Conservation (phyloP, 2,329 filamentous ascomycete species). For the Hypoxylon sp. region DNA sequence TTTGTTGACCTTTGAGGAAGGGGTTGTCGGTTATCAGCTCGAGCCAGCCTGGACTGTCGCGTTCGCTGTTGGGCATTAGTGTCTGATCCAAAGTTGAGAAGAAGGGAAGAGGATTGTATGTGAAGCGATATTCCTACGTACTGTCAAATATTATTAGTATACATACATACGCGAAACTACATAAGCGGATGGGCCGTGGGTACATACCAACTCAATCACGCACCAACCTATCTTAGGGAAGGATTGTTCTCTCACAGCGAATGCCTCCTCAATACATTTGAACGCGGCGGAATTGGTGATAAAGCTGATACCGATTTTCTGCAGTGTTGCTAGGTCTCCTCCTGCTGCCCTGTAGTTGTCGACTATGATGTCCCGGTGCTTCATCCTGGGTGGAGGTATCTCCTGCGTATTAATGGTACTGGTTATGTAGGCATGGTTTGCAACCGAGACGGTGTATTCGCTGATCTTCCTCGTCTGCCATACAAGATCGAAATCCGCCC, state of each 20-base stretch:
- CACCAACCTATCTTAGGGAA: not conserved
- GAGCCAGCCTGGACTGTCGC: slow-evolving; percentile 10
- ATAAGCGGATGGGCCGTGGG: too few species aligned
- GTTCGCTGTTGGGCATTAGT: slow-evolving; percentile 16
- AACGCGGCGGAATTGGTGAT: slow-evolving; percentile 8
- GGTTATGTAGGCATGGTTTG: slow-evolving; percentile 20
- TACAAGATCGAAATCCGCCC: not conserved
- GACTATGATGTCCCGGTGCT: slow-evolving; percentile 37
- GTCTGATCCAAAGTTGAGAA: not conserved
- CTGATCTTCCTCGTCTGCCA: not conserved
- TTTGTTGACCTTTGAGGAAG: slow-evolving; percentile 26
- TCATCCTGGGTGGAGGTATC: slow-evolving; percentile 17
- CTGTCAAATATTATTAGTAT: slow-evolving; percentile 21
- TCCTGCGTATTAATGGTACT: not conserved
- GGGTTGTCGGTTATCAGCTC: slow-evolving; percentile 19
- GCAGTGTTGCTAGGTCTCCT: slow-evolving; percentile 7
- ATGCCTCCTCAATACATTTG: slow-evolving; percentile 9
- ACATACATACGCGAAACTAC: not conserved
- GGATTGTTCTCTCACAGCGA: not conserved
- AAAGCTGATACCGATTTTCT: slow-evolving; percentile 12
- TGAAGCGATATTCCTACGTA: slow-evolving; percentile 13
- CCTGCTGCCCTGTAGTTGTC: slow-evolving; percentile 33
- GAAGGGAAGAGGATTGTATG: not conserved
- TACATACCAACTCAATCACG: slow-evolving; percentile 20
- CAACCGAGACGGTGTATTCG: slow-evolving; percentile 19